Evolutionary conservation across 2,329 filamentous ascomycete genomes (phyloP).

Genomic region (Scleromitrula shiraiana): DNA sequence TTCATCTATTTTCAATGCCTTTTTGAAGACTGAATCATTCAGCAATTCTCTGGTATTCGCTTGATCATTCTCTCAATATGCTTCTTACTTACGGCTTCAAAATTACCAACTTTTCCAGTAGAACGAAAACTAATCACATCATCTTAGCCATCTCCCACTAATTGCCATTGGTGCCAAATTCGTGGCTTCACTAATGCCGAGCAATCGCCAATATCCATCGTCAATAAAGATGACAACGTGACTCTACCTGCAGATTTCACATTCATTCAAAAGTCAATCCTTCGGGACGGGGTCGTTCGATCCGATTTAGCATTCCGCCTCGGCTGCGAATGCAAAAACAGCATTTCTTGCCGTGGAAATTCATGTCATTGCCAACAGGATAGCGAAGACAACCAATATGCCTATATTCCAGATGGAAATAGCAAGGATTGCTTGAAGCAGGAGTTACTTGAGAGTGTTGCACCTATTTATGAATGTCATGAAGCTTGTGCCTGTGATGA

Average conservation of each 20-base stretch:
- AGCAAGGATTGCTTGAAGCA: slow-evolving; percentile 46
- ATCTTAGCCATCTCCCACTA: slow-evolving; percentile 1
- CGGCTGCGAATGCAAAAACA: slow-evolving; percentile 61
- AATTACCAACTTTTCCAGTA: no score
- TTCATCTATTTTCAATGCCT: no score
- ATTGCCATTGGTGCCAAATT: slow-evolving; percentile 42
- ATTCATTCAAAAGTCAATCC: slow-evolving; percentile 57
- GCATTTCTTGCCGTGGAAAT: slow-evolving; percentile 57
- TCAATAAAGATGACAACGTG: slow-evolving; percentile 52
- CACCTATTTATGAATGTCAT: slow-evolving; percentile 76
- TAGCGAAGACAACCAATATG: slow-evolving; percentile 29
- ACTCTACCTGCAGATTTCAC: slow-evolving; percentile 55
- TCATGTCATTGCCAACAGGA: slow-evolving; percentile 59
- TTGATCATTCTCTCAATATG: neutral
- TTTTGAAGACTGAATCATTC: no score
- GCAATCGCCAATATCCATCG: slow-evolving; percentile 48
- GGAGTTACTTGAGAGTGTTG: slow-evolving; percentile 43
- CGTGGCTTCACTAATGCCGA: slow-evolving; percentile 43
- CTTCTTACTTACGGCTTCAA: neutral
- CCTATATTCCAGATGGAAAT: slow-evolving; percentile 44
- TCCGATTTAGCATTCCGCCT: slow-evolving; percentile 54
- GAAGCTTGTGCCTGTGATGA: slow-evolving; percentile 56
- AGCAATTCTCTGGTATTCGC: no score
- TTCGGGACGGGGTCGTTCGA: slow-evolving; percentile 50
- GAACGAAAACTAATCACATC: neutral